Evolutionary conservation across 2,329 filamentous ascomycete genomes (phyloP), one percentile per base, ranked within the genome.

Genomic region (Xylaria digitata): DNA sequence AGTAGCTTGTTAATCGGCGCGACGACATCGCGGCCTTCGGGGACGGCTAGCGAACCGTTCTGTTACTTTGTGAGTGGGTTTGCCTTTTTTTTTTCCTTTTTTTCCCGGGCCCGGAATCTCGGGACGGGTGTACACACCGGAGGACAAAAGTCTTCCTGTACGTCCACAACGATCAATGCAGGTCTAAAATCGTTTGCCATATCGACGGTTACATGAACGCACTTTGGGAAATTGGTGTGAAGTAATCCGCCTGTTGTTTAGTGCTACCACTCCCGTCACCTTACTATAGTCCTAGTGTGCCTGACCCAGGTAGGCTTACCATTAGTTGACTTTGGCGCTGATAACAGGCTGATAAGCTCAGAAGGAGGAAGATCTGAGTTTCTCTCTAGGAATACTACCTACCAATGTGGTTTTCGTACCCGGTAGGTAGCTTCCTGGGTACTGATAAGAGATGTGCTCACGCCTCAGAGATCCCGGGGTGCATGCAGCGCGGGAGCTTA

Each of bases 101-200:
- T 34, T 50, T 23, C 21, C 30, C 30, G n/a, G 49, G 42, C 40
- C 61, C 54, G 45, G 40, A 17, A 21, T 23, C 6, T 52, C 43
- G 43, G 65, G 55, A 56, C 30, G 32, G 46, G 30, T 45, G 34
- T 55, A 82, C 90, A 82, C 81, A 96, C 93, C 13, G 94, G 94
- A 66, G 92, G 92, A 79, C 93, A 97, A 79, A 97, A 98, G 82
- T 98, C 95, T 79, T 97, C 91, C 80, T 98, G 96, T 76, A 97
- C 85, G 79, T 97, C 94, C 60, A 97, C 90, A 11, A 97, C 86
- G 54, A 97, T 80, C 26, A 89, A 80, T 2, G 86, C 86, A 3
- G 86, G 84, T 56, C 75, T 81, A 67, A 85, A 86, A 4, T 67
- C 57, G 61, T 61, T 68, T 5, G 67, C 46, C 75, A 78, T 78